These are phyloP conservation scores for Hymenochaete sp. DNA, from an alignment of 1,284 basidiomycete species.

Conservation along the genomic window DNA sequence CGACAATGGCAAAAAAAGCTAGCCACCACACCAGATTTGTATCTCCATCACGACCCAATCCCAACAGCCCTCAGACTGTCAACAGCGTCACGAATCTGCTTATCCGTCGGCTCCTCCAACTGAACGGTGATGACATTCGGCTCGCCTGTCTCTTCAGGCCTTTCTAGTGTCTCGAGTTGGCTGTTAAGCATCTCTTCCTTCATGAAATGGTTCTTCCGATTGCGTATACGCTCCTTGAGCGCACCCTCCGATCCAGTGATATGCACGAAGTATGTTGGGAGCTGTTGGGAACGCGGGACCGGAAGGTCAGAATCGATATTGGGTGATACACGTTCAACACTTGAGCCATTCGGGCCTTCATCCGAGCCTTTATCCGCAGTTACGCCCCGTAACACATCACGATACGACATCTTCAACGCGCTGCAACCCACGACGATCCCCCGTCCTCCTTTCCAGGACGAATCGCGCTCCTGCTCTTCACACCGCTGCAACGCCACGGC, in stretches of 20 bases:
- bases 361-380: not conserved
- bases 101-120: conserved; percentile 45
- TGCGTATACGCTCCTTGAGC: conserved; percentile 62
- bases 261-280: conserved; percentile 77
- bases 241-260: conserved; percentile 63
- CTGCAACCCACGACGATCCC: conserved; percentile 74
- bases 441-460: not conserved
- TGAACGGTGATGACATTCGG: conserved; percentile 60
- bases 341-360: not conserved
- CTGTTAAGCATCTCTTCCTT: conserved; percentile 82
- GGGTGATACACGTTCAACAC: no score
- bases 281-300: conserved; percentile 19
- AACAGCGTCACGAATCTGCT: conserved; percentile 41
- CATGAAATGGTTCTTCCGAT: conserved; percentile 81
- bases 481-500: conserved; percentile 47
- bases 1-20: not conserved
- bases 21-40: no score
- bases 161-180: conserved; percentile 75
- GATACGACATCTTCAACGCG: conserved; percentile 75
- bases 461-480: conserved; percentile 31
- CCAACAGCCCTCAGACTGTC: conserved; percentile 18
- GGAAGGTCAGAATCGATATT: no score
- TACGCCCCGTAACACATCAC: conserved; percentile 69
- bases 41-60: no score
- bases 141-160: conserved; percentile 51